Conservation (phyloP, 345 rosid genomes). For the Durio zibethinus region DNA sequence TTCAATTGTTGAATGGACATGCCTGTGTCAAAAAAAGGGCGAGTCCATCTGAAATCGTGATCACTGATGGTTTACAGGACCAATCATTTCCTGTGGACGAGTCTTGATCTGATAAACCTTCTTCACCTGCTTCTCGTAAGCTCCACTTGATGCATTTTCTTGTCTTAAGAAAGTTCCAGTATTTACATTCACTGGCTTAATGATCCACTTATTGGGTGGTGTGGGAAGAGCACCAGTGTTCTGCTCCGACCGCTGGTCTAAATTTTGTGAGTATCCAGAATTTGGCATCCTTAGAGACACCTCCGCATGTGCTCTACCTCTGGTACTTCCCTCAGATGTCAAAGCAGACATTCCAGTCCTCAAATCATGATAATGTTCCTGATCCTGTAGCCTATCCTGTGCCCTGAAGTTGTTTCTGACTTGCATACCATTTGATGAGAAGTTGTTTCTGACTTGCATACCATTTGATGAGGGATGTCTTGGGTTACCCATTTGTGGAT, state of each 20-base stretch:
- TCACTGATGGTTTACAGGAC: slow-evolving; percentile 24
- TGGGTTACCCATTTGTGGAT: slow-evolving; percentile 40
- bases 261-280: slow-evolving; percentile 26
- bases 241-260: slow-evolving; percentile 37
- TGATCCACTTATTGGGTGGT: slow-evolving; percentile 67
- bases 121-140: slow-evolving; percentile 49
- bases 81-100: slow-evolving; percentile 26
- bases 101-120: slow-evolving; percentile 59
- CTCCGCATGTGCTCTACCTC: slow-evolving; percentile 28
- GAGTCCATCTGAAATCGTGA: neutral
- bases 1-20: neutral
- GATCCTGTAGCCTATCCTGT: slow-evolving; percentile 43
- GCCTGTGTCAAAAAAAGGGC: neutral
- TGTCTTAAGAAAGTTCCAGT: slow-evolving; percentile 34
- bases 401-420: slow-evolving; percentile 39
- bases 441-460: slow-evolving; percentile 41
- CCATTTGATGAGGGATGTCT: slow-evolving; percentile 45
- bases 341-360: slow-evolving; percentile 51
- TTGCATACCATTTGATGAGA: slow-evolving; percentile 43
- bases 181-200: slow-evolving; percentile 29
- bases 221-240: slow-evolving; percentile 45
- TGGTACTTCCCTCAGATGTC: slow-evolving; percentile 46
- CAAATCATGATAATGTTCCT: slow-evolving; percentile 44
- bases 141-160: slow-evolving; percentile 35
- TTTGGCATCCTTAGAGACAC: slow-evolving; percentile 27